Conservation (phyloP, 2,329 filamentous ascomycete genomes). For the Penicillium freii region DNA sequence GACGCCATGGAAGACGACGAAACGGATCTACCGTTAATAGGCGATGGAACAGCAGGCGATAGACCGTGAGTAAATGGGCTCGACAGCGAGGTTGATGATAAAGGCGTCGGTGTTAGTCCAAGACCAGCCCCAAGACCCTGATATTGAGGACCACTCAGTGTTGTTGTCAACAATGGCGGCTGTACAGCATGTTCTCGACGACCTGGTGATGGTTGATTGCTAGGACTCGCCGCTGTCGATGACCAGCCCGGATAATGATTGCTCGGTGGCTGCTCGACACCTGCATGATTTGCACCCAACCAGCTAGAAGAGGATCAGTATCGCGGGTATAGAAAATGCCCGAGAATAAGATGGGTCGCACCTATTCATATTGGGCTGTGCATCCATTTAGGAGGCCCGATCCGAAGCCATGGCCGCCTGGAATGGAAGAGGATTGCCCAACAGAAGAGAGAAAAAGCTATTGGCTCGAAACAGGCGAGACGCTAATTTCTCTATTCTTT, state of each 20-base stretch:
- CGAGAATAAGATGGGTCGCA: slow-evolving; percentile 19
- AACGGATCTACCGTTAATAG: slow-evolving; percentile 34
- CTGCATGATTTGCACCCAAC: slow-evolving; percentile 33
- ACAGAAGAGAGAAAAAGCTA: slow-evolving; percentile 13
- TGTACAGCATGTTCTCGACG: slow-evolving; percentile 45
- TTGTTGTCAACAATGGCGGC: slow-evolving; percentile 45
- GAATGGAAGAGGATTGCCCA: slow-evolving; percentile 18
- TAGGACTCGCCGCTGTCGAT: slow-evolving; percentile 28
- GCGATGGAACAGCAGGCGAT: slow-evolving; percentile 40
- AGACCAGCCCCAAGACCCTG: slow-evolving; percentile 32
- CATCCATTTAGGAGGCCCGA: slow-evolving; percentile 28
- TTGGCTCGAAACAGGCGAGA: slow-evolving; percentile 17
- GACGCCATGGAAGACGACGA: slow-evolving; percentile 45
- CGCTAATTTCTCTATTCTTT: slow-evolving; percentile 31
- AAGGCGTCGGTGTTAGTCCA: slow-evolving; percentile 37
- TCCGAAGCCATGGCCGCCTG: slow-evolving; percentile 30
- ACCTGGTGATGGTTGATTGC: slow-evolving; percentile 37
- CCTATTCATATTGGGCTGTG: slow-evolving; percentile 40
- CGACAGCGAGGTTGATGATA: slow-evolving; percentile 45
- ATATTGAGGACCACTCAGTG: slow-evolving; percentile 38
- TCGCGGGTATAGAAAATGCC: neutral
- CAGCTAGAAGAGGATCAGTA: slow-evolving; percentile 34
- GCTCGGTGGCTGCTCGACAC: slow-evolving; percentile 33
- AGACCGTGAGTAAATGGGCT: slow-evolving; percentile 44
- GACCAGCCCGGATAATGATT: slow-evolving; percentile 34